Evolutionary conservation across 116 monocot genomes (phyloP).

Genomic region (Zostera marina): DNA sequence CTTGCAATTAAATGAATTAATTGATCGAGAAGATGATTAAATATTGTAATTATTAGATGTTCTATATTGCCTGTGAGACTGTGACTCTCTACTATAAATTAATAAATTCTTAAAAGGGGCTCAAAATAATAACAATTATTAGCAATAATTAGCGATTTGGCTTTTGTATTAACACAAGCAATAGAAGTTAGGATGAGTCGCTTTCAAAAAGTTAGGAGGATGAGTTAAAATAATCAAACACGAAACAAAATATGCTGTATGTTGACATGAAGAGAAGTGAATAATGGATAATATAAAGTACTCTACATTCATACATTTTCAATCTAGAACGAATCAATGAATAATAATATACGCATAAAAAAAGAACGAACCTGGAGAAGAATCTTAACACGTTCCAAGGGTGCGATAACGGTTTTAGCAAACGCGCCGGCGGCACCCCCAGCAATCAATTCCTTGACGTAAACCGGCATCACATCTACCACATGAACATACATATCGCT

Average conservation of each 20-base stretch:
- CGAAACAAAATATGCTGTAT: too few species aligned
- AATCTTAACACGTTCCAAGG: slow-evolving; percentile 63
- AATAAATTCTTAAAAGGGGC: too few species aligned
- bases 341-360: not conserved
- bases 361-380: slow-evolving; percentile 35
- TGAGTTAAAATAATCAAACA: too few species aligned
- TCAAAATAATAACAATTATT: not conserved
- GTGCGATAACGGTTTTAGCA: slow-evolving; percentile 55
- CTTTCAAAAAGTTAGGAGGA: too few species aligned
- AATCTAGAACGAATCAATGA: not conserved
- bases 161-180: not conserved
- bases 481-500: slow-evolving; percentile 26
- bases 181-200: too few species aligned
- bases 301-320: not conserved
- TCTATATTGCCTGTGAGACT: too few species aligned
- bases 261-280: too few species aligned
- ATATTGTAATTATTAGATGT: too few species aligned
- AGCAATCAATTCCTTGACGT: slow-evolving; percentile 52
- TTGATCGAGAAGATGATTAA: too few species aligned
- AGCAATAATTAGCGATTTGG: not conserved
- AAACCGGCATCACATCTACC: slow-evolving; percentile 48
- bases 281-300: not conserved
- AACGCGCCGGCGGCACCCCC: slow-evolving; percentile 53
- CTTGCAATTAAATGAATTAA: too few species aligned
- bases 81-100: too few species aligned